Evolutionary conservation across 495 filamentous ascomycete genomes (phyloP).

Genomic region (Parmelia sp.): DNA sequence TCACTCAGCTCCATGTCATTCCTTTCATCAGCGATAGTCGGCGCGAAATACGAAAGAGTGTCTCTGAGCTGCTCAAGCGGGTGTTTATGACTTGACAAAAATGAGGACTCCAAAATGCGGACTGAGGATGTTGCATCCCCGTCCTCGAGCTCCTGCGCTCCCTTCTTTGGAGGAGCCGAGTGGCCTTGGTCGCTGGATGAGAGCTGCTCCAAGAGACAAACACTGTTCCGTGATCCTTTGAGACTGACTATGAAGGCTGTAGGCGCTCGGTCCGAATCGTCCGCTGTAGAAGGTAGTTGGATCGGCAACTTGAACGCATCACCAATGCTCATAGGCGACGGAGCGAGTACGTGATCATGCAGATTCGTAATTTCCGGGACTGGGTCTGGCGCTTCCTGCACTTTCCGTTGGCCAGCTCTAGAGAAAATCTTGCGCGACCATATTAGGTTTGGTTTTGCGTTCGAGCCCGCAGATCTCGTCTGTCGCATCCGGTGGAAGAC

Average conservation of each 20-base stretch:
- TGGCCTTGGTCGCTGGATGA: neutral
- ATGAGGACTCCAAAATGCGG: neutral
- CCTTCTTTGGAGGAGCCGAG: neutral
- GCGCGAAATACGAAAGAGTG: constrained; percentile 1
- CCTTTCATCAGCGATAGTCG: neutral
- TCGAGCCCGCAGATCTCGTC: constrained; percentile 24
- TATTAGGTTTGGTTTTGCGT: constrained; percentile 5
- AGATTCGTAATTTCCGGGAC: constrained; percentile 17
- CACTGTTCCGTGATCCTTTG: neutral
- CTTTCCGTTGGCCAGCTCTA: constrained; percentile 6
- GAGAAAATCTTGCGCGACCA: constrained; percentile 20
- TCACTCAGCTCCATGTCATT: neutral
- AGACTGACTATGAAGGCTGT: neutral
- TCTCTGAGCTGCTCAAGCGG: constrained; percentile 9
- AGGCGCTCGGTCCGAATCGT: neutral
- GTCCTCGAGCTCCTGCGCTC: neutral
- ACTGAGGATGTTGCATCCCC: neutral
- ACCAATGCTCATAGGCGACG: neutral
- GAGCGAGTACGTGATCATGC: constrained; percentile 2
- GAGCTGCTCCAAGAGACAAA: neutral
- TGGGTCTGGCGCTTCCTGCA: neutral
- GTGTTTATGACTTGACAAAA: constrained; percentile 1
- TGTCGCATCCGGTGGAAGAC: constrained; percentile 22
- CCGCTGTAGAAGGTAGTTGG: constrained; percentile 2
- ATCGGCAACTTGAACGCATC: neutral